Evolutionary conservation across 1,284 basidiomycete species (phyloP).

Genomic region (Melampsora larici-populina): DNA sequence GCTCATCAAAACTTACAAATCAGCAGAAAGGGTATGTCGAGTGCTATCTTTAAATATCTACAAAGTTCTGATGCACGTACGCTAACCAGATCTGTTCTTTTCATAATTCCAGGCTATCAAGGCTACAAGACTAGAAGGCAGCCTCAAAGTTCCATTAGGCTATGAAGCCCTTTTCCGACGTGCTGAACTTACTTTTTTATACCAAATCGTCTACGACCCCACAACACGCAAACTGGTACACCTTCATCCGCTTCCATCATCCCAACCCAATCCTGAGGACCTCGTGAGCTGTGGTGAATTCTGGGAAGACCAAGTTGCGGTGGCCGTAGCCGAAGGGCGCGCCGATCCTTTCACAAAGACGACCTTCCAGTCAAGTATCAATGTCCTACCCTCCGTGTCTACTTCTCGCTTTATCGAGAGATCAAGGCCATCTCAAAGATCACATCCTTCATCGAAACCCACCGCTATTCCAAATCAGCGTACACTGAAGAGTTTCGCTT

Average conservation of each 20-base stretch:
- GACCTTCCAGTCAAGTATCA: conserved; percentile 6
- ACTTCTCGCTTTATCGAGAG: too few relatives aligned
- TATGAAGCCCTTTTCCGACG: conserved; percentile 57
- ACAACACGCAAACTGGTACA: conserved; percentile 64
- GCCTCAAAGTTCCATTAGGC: conserved; percentile 70
- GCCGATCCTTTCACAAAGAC: conserved; percentile 24
- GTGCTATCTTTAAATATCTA: neutral
- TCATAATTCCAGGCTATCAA: conserved; percentile 59
- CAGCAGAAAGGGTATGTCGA: conserved; percentile 68
- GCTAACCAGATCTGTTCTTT: conserved; percentile 3
- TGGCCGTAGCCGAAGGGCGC: conserved; percentile 35
- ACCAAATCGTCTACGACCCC: conserved; percentile 91
- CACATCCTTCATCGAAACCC: conserved; percentile 6
- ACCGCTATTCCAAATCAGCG: conserved; percentile 18
- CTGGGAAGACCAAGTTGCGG: conserved; percentile 27
- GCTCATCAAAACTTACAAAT: conserved; percentile 77
- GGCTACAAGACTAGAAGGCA: conserved; percentile 75
- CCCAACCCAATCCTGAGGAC: conserved; percentile 8
- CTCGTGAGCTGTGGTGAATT: conserved; percentile 21
- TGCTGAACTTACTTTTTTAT: conserved; percentile 67
- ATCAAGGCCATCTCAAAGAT: too few relatives aligned
- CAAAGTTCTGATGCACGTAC: too few relatives aligned
- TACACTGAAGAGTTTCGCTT: conserved; percentile 37
- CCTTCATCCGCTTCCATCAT: conserved; percentile 62
- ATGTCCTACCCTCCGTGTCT: neutral